Evolutionary conservation across 495 filamentous ascomycete species (phyloP), one percentile per base, ranked within the genome.

Genomic region (Xylaria longipes): DNA sequence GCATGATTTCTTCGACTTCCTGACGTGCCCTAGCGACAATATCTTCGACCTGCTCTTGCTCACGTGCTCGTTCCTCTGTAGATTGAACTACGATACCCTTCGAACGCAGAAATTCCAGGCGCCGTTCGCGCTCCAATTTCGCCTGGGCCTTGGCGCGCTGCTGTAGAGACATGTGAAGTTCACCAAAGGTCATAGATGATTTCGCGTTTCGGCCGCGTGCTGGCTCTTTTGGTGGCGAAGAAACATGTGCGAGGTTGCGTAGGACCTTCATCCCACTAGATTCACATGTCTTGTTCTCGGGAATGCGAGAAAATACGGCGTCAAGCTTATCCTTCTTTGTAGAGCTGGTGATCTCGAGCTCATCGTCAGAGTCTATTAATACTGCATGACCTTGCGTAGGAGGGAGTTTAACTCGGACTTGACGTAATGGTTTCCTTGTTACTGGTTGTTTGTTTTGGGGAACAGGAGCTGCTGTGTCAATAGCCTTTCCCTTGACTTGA

Each of bases 81-180:
- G 93, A 97, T 73, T 93, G 91, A n/a, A 98, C 84, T 52, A 92
- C 82, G 20, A 98, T 85, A 39, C 96, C 96, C 77, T 91, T 92
- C 25, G 90, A 89, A 67, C 87, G 86, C 31, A 98, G 84, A 70
- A 91, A 88, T 70, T 93, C 89, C 20, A 98, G 87, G 69, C 90
- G 91, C 73, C 93, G 91, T 56, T 90, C 89, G n/a, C 93, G 87
- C 77, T 95, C 94, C 41, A 87, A 80, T 29, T 87, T 87, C 50
- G 95, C 97, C 81, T 99, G 96, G 72, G 90, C 85, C 43, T 93
- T 88, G 0, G 94, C 94, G 68, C 90, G 88, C 70, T 87, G 87
- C 6, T 90, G 81, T 20, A 98, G 79, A 25, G 81, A 86, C 9
- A 84, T 82, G n/a, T 94, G 88, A 52, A 98, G 83, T 71, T 96